These are phyloP conservation scores for Wolfiporia cocos DNA, from an alignment of 1,284 basidiomycete genomes.

Conservation along the genomic window DNA sequence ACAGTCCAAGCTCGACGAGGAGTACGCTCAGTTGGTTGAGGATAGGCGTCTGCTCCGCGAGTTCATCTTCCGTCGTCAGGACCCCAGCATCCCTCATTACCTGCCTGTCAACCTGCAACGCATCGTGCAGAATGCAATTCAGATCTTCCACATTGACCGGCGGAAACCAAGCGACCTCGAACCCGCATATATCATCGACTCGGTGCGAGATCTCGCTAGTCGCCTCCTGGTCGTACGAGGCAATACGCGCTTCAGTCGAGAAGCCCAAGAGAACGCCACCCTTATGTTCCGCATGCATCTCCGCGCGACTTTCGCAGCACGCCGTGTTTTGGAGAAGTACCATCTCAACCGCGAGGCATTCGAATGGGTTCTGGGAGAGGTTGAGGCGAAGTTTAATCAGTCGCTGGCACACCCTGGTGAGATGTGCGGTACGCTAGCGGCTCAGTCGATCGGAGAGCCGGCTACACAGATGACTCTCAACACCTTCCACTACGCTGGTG, in stretches of 20 bases:
- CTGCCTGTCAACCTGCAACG: constrained; percentile 93
- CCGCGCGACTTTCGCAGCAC: constrained; percentile 80
- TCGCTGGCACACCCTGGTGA: constrained; percentile 92
- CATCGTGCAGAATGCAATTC: constrained; percentile 92
- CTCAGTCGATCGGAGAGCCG: constrained; percentile 98
- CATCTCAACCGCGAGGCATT: constrained; percentile 90
- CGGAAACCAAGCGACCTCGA: constrained; percentile 92
- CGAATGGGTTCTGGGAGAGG: constrained; percentile 96
- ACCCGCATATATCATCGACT: constrained; percentile 82
- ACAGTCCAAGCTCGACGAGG: constrained; percentile 88
- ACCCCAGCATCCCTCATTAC: constrained; percentile 69
- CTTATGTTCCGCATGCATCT: constrained; percentile 92
- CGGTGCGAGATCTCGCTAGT: constrained; percentile 64
- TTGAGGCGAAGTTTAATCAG: constrained; percentile 92
- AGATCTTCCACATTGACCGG: constrained; percentile 96
- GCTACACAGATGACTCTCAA: constrained; percentile 99
- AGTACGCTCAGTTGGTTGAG: constrained; percentile 71
- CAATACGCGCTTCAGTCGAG: constrained; percentile 65
- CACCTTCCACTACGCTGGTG: constrained; percentile 99
- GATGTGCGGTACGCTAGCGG: constrained; percentile 98
- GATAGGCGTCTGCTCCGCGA: constrained; percentile 76
- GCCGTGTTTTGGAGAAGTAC: constrained; percentile 80
- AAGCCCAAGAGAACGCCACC: constrained; percentile 88
- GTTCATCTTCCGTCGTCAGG: constrained; percentile 82
- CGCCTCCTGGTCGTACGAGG: constrained; percentile 86